Evolutionary conservation across 2,329 filamentous ascomycete species (phyloP).

Genomic region (Myriosclerotinia duriaeana): DNA sequence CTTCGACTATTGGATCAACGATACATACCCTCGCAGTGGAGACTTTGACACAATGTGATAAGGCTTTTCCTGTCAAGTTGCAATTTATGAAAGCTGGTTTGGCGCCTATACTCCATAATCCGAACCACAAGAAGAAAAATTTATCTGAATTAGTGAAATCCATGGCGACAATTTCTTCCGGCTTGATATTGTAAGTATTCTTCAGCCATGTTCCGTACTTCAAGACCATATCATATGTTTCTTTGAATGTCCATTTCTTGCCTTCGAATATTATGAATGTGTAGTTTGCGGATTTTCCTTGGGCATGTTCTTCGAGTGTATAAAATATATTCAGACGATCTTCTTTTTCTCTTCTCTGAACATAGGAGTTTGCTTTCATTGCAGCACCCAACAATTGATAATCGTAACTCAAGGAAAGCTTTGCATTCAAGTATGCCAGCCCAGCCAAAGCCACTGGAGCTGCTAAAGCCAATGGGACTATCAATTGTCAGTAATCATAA

Average conservation of each 20-base stretch:
- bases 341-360: constrained; percentile 50
- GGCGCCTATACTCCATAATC: constrained; percentile 79
- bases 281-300: constrained; percentile 51
- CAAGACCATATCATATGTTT: constrained; percentile 68
- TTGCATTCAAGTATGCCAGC: constrained; percentile 77
- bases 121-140: constrained; percentile 72
- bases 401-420: constrained; percentile 66
- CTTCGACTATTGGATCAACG: constrained; percentile 61
- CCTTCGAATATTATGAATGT: constrained; percentile 68
- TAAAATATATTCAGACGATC: constrained; percentile 75
- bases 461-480: constrained; percentile 55
- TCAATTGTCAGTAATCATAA: not conserved
- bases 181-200: constrained; percentile 59
- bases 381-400: constrained; percentile 56
- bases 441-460: constrained; percentile 63
- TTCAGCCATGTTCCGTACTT: constrained; percentile 76
- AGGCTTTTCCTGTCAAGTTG: constrained; percentile 68
- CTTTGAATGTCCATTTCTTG: constrained; percentile 68
- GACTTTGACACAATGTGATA: constrained; percentile 71
- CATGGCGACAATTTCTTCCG: constrained; percentile 75
- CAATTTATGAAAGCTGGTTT: constrained; percentile 87
- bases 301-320: constrained; percentile 65
- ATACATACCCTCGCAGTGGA: constrained; percentile 67
- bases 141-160: constrained; percentile 79
- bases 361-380: constrained; percentile 47